Evolutionary conservation across 192 early-diverging fungal species (phyloP).

Genomic region (Dissophora ornata): DNA sequence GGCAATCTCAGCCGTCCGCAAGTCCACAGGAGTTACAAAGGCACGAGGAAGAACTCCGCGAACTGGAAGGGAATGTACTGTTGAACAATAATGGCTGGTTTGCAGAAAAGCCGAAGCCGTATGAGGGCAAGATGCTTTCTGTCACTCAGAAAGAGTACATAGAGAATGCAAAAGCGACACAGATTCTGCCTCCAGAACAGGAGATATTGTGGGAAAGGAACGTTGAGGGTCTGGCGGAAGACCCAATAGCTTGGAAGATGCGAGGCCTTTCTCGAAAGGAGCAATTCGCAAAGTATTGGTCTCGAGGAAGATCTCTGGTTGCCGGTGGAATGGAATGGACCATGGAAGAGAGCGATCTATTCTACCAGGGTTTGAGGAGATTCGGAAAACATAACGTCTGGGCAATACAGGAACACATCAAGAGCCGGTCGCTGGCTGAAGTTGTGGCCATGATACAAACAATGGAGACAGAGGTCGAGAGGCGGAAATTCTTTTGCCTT

Average conservation of each 20-base stretch:
- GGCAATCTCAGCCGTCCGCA: not conserved
- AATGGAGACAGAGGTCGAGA: constrained; percentile 36
- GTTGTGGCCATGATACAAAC: constrained; percentile 38
- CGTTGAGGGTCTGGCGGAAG: not conserved
- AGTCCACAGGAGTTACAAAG: not conserved
- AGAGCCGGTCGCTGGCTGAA: constrained; percentile 35
- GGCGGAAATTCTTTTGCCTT: constrained; percentile 7
- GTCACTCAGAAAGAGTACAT: not conserved
- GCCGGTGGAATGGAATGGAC: constrained; percentile 45
- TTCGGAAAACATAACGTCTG: constrained; percentile 50
- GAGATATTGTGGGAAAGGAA: constrained; percentile 1
- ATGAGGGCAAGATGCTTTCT: not conserved
- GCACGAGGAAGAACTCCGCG: constrained; percentile 5
- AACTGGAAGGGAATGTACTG: constrained; percentile 3
- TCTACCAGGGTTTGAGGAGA: constrained; percentile 34
- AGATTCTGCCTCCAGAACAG: not conserved
- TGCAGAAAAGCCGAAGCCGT: not conserved
- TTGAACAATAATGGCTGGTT: constrained; percentile 16
- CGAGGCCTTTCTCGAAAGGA: not conserved
- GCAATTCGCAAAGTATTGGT: constrained; percentile 6
- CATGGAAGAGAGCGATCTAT: constrained; percentile 20
- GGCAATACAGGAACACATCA: constrained; percentile 39
- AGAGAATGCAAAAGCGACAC: not conserved
- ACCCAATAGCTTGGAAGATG: not conserved
- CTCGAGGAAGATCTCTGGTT: constrained; percentile 2